These are phyloP conservation scores for Ceriops tagal DNA, from an alignment of 345 rosid genomes.

Conservation along the genomic window DNA sequence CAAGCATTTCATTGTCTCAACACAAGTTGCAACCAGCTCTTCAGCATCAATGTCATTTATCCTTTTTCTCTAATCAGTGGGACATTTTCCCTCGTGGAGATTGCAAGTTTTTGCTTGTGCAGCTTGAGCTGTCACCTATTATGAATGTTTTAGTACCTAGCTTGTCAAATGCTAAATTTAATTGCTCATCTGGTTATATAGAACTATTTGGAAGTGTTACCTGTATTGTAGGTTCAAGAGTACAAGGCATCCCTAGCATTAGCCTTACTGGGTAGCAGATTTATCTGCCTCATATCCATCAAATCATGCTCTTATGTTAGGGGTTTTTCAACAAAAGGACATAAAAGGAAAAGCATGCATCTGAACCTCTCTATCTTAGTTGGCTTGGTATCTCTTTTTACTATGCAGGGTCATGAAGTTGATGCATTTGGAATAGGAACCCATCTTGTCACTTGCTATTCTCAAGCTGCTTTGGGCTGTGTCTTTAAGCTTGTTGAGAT, in stretches of 20 bases:
- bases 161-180: not conserved
- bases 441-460: slow-evolving; percentile 84
- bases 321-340: not conserved
- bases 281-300: not conserved
- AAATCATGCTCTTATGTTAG: not conserved
- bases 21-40: not conserved
- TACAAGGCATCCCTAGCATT: not conserved
- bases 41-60: not conserved
- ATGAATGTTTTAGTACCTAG: too few species aligned
- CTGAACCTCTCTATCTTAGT: slow-evolving; percentile 7
- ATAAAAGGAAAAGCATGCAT: not conserved
- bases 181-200: slow-evolving; percentile 1
- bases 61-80: not conserved
- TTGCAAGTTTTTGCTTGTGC: too few species aligned
- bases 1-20: not conserved
- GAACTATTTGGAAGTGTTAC: not conserved
- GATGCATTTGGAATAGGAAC: slow-evolving; percentile 95
- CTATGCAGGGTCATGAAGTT: slow-evolving; percentile 79
- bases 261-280: not conserved
- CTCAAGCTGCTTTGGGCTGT: slow-evolving; percentile 95
- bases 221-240: not conserved
- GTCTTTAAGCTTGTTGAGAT: slow-evolving; percentile 99
- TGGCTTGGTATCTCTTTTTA: not conserved
- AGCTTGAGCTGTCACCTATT: too few species aligned
- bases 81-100: too few species aligned